Conservation (phyloP, 2,329 filamentous ascomycete genomes). For the Emmonsiellopsis sp. region DNA sequence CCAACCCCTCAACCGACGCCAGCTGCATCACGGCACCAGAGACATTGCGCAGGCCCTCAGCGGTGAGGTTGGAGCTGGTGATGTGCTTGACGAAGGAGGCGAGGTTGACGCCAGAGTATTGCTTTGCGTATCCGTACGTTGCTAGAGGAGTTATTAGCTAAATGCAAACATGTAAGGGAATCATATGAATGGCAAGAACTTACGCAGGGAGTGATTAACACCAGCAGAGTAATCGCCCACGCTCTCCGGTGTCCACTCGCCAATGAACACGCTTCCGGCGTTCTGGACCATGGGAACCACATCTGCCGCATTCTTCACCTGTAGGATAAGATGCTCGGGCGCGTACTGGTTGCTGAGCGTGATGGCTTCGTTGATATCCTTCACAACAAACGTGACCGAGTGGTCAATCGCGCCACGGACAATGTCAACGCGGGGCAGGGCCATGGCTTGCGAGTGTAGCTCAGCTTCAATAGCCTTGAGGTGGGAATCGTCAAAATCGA, state of each 20-base stretch:
- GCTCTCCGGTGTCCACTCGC: conserved; percentile 92
- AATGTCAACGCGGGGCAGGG: conserved; percentile 83
- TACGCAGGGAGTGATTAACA: conserved; percentile 95
- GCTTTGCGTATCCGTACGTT: conserved; percentile 95
- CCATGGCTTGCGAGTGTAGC: conserved; percentile 76
- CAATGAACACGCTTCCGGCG: conserved; percentile 91
- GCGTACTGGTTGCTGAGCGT: conserved; percentile 85
- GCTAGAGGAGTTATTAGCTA: conserved; percentile 43
- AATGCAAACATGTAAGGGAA: not conserved
- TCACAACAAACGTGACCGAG: conserved; percentile 76
- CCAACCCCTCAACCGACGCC: conserved; percentile 85
- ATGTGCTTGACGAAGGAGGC: conserved; percentile 97
- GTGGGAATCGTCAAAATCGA: conserved; percentile 65
- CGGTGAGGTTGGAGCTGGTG: conserved; percentile 82
- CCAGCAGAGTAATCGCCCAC: conserved; percentile 97
- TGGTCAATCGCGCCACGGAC: conserved; percentile 84
- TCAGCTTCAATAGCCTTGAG: conserved; percentile 83
- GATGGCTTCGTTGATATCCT: conserved; percentile 64
- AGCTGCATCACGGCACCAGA: conserved; percentile 88
- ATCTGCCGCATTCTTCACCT: conserved; percentile 66
- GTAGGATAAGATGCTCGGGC: conserved; percentile 91
- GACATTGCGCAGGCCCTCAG: conserved; percentile 75
- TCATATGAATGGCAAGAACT: conserved; percentile 34
- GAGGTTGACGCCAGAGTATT: conserved; percentile 96
- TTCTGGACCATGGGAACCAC: conserved; percentile 77